Percentiles rank a stretch among this genome's conserved stretches.
phyloP scores from a whole-genome alignment of 177 flowering plant genomes.

The Vitis hybrid region DNA sequence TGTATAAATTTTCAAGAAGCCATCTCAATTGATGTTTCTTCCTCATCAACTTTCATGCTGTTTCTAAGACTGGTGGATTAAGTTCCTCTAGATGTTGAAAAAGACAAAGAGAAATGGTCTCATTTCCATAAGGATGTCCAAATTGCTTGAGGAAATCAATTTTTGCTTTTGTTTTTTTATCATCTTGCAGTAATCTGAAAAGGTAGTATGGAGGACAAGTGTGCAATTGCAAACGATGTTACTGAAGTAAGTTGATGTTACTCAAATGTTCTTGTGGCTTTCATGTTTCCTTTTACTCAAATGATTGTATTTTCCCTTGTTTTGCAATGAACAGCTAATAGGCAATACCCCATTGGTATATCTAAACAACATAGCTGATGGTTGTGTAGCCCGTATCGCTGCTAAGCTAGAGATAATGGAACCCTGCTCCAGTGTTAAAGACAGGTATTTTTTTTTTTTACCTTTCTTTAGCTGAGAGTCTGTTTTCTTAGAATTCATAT shows the following conservation, averaged over 20 bases:
- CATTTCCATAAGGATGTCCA: no score
- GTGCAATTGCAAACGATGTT: slow-evolving; percentile 50
- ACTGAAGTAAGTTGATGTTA: slow-evolving; percentile 39
- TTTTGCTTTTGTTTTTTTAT: no score
- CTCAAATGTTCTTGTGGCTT: not conserved
- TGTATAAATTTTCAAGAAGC: no score
- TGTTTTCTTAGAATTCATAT: no score
- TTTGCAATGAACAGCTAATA: slow-evolving; percentile 25
- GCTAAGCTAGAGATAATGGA: slow-evolving; percentile 53
- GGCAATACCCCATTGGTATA: slow-evolving; percentile 52
- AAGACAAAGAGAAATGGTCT: no score
- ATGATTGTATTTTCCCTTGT: not conserved
- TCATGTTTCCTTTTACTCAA: not conserved
- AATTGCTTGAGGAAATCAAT: no score
- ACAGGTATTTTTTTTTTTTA: slow-evolving; percentile 24
- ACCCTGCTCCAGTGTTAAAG: slow-evolving; percentile 55
- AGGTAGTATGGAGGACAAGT: not conserved
- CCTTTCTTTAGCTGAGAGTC: no score
- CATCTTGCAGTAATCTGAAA: no score
- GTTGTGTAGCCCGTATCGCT: slow-evolving; percentile 46
- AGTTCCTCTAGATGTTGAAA: no score
- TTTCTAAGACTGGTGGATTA: no score
- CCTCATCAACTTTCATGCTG: no score
- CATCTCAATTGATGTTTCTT: no score
- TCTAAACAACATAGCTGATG: slow-evolving; percentile 44